A percentile compares a stretch with the other conserved stretches of the same genome.
Conservation (phyloP, 1,284 basidiomycete species). For the Boletus coffeatus region DNA sequence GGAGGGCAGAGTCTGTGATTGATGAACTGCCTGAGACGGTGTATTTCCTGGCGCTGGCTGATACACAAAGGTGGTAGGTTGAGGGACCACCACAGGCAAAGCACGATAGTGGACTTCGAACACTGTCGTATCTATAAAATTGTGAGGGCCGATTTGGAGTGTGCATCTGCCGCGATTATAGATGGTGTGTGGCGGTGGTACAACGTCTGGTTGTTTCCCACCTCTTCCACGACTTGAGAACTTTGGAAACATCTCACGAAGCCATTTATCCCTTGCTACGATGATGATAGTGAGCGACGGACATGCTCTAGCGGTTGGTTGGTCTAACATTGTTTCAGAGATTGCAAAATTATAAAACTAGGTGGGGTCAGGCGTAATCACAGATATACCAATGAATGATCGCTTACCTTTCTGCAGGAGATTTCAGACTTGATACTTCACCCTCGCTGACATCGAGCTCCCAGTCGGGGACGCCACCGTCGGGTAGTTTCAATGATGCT, state of each 20-base stretch:
- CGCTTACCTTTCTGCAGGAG: slow-evolving; percentile 50
- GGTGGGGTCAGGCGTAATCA: slow-evolving; percentile 11
- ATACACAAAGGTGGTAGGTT: slow-evolving; percentile 24
- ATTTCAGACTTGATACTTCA: slow-evolving; percentile 36
- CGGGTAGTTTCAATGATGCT: slow-evolving; percentile 41
- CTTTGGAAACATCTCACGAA: slow-evolving; percentile 61
- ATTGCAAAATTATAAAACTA: slow-evolving; percentile 54
- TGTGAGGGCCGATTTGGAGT: slow-evolving; percentile 66
- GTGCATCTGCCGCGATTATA: slow-evolving; percentile 60
- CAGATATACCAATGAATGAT: background rate
- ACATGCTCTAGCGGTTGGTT: slow-evolving; percentile 8
- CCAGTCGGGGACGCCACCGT: slow-evolving; percentile 52
- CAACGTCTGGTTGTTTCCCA: slow-evolving; percentile 43
- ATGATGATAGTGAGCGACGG: slow-evolving; percentile 25
- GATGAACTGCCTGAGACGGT: slow-evolving; percentile 16
- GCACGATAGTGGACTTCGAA: slow-evolving; percentile 59
- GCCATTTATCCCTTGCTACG: slow-evolving; percentile 64
- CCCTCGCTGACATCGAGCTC: slow-evolving; percentile 41
- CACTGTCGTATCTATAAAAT: slow-evolving; percentile 57
- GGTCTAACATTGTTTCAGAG: slow-evolving; percentile 61
- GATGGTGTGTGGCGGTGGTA: slow-evolving; percentile 59
- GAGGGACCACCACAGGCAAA: slow-evolving; percentile 17
- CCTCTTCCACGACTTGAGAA: slow-evolving; percentile 59
- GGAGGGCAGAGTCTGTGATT: slow-evolving; percentile 8
- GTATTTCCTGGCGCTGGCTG: slow-evolving; percentile 16